Base-by-base conservation (phyloP, 1,139 yeast species). In the Taiozyma sp. region DNA sequence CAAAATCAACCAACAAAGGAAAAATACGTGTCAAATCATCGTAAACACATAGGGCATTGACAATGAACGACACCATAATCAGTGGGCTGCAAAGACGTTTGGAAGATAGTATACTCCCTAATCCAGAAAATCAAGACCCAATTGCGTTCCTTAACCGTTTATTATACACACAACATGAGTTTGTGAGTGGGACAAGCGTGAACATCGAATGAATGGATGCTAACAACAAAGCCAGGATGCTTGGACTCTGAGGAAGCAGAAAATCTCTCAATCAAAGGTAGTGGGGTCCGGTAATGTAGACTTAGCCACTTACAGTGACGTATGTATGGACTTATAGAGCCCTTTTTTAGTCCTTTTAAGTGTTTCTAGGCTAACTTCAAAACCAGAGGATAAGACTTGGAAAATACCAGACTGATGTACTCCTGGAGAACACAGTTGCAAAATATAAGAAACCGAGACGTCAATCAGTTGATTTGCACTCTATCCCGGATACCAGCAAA, bases 381-480 rank as follows among this genome's bases (percentile, higher is more conserved):
- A 8, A 16, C 5, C 44, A 49, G 51, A 42, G 19, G 9, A 58
- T 59, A 28, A 53, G 51, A 13, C 49, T 49, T 24, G 45, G 48
- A 2, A 43, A 44, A 28, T 19, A 38, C 24, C 13, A 38, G 8
- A 19, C 41, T 9, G 41, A 38, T 12, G 24, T 19, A 5, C 19
- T 38, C 24, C 24, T 38, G 19, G 23, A 19, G 14, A 38, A 19
- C 10, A 38, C 41, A 10, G 14, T 12, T 19, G 6, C 41, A 12
- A 19, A 38, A 44, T 40, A 44, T 19, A 29, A 43, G 13, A 48
- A 30, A 6, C 49, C 50, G 6, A 54, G 58, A 53, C 51, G 62
- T 42, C 23, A 57, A 12, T 56, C 61, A 1, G 54, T 61, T 13
- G 61, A 61, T 32, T 48, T 60, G 10, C 57, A 58, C 38, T 41